phyloP scores from a whole-genome alignment of 495 filamentous ascomycete genomes.

The Daldinia grandis region DNA sequence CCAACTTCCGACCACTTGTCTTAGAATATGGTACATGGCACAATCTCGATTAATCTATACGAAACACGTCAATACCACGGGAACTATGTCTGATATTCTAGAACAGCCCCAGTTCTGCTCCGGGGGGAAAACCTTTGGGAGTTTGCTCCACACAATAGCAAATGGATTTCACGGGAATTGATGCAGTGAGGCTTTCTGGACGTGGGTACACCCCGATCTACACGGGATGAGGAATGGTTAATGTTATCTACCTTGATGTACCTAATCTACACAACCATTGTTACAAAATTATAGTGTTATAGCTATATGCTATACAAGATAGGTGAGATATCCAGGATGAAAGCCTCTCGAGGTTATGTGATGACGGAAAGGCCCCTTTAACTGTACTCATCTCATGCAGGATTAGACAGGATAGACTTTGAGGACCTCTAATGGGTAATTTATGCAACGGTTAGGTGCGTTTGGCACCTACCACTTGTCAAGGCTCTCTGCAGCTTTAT shows the following conservation, averaged over 20 bases:
- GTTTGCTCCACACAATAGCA: conserved; percentile 14
- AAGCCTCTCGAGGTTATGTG: background rate
- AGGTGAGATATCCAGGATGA: background rate
- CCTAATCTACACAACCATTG: background rate
- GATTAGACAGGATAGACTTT: background rate
- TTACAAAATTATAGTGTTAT: background rate
- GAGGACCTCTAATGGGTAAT: conserved; percentile 40
- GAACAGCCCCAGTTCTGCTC: background rate
- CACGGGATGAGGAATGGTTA: background rate
- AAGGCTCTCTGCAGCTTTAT: conserved; percentile 33
- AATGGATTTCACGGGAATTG: conserved; percentile 10
- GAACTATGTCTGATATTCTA: conserved; percentile 16
- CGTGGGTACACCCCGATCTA: conserved; percentile 2
- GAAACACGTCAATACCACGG: conserved; percentile 25
- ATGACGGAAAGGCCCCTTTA: background rate
- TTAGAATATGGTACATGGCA: conserved; percentile 12
- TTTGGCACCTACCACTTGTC: conserved; percentile 32
- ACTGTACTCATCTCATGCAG: background rate
- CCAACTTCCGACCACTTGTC: conserved; percentile 18
- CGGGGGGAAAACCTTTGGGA: background rate
- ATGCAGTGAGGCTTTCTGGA: conserved; percentile 27
- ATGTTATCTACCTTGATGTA: background rate
- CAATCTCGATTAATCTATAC: conserved; percentile 33
- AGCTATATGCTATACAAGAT: background rate
- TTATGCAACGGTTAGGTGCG: conserved; percentile 43